Evolutionary conservation across 2,329 filamentous ascomycete genomes (phyloP).

Genomic region (Drechslera avenae): DNA sequence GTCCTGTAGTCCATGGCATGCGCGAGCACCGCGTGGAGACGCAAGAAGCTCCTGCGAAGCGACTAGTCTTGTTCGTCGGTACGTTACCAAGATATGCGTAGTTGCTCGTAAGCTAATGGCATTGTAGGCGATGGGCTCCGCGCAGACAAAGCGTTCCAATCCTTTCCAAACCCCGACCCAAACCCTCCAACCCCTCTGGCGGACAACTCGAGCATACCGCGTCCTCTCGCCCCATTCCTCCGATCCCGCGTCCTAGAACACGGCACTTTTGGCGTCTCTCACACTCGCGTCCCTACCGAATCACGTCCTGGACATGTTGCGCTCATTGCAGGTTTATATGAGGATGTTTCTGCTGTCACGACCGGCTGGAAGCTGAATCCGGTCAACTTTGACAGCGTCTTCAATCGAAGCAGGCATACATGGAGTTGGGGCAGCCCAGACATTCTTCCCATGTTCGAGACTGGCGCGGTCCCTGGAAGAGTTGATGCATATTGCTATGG

Average conservation of each 20-base stretch:
- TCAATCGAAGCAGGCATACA: constrained; percentile 94
- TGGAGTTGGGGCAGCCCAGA: constrained; percentile 99
- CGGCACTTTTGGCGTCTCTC: constrained; percentile 95
- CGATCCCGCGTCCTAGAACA: constrained; percentile 86
- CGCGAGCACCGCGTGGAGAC: constrained; percentile 74
- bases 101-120: neutral
- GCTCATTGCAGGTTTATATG: constrained; percentile 93
- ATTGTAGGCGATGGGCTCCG: constrained; percentile 81
- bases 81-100: constrained; percentile 11
- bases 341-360: constrained; percentile 95
- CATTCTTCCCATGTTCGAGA: constrained; percentile 95
- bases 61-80: constrained; percentile 93
- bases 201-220: constrained; percentile 67
- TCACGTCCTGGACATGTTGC: constrained; percentile 96
- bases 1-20: constrained; percentile 96
- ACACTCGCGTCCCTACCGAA: constrained; percentile 95
- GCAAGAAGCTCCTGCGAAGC: constrained; percentile 79
- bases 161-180: constrained; percentile 82
- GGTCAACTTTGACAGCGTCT: constrained; percentile 97
- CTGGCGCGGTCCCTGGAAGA: constrained; percentile 84
- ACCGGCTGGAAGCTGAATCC: constrained; percentile 99
- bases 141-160: constrained; percentile 97
- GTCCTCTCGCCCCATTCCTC: constrained; percentile 86
- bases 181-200: constrained; percentile 61
- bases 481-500: constrained; percentile 88